Evolutionary conservation across 1,284 basidiomycete genomes (phyloP), one percentile per base, ranked within the genome.

Genomic region (Irpex sp.): DNA sequence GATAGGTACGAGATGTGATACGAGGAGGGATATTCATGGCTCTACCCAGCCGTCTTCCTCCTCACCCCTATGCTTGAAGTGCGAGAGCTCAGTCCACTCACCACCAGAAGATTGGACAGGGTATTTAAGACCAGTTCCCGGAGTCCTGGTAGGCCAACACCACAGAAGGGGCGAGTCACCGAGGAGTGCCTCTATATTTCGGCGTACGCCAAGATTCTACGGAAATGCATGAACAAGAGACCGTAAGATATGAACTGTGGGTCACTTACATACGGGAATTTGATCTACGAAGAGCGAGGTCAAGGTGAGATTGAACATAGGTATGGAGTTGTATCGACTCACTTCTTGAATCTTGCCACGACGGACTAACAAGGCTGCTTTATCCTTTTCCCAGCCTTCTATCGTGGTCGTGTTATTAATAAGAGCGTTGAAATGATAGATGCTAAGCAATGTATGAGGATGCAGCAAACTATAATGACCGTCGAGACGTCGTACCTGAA

Each of bases 381-480:
- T 95, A 72, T 99, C 96, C 78, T 98, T 98, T 75, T 99, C 97
- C 93, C 94, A 97, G 0, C 92, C 88, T 78, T 99, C 97, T 63
- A 99, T 97, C 0, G 97, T 98, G 0, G 97, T 99, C 9, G 90
- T 90, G 74, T 99, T 99, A 19, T 83, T 83, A 9, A 83, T 70
- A n/a, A 97, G 76, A 58, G 87, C 85, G 73, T 89, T 93, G 67
- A 96, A 87, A 70, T 99, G 97, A 73, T 97, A 99, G 34, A 96
- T 63, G 66, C 91, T 93, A 68, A 17, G 47, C 13, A 37, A 47
- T 13, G 57, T 40, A 31, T 31, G 19, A 51, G 55, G 38, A 64
- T 51, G 55, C 47, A 17, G 57, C 48, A 36, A 9, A 40, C 38
- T n/a, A 31, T 11, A 37, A 56, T 38, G 26, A 54, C n/a, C 64